Percentiles rank a stretch among this genome's conserved stretches.
phyloP scores from a whole-genome alignment of 2,329 filamentous ascomycete species.

The Cladosporium sp. region DNA sequence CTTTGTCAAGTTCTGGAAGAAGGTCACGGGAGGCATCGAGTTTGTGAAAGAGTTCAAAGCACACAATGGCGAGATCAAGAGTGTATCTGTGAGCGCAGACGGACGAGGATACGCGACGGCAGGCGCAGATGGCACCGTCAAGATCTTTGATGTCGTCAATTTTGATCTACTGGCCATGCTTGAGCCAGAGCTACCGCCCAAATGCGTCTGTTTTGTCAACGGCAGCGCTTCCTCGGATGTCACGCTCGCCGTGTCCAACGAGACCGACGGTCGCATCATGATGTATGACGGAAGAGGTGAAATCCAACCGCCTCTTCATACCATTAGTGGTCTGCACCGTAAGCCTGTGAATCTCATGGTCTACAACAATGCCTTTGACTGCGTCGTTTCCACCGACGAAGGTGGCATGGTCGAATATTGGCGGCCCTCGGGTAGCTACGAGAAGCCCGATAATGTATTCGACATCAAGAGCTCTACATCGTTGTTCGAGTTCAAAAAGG shows the following conservation, averaged over 20 bases:
- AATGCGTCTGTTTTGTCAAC: slow-evolving; percentile 88
- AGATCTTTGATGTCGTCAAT: slow-evolving; percentile 65
- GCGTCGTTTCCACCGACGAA: slow-evolving; percentile 83
- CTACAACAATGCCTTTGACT: slow-evolving; percentile 84
- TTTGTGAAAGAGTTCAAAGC: slow-evolving; percentile 98
- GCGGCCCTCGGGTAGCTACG: slow-evolving; percentile 71
- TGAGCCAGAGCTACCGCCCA: slow-evolving; percentile 66
- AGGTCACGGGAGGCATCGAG: slow-evolving; percentile 75
- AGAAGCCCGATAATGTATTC: slow-evolving; percentile 89
- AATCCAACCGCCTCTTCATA: slow-evolving; percentile 67
- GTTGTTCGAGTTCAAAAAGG: slow-evolving; percentile 93
- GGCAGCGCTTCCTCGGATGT: slow-evolving; percentile 80
- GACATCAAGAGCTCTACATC: slow-evolving; percentile 89
- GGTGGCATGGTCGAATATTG: slow-evolving; percentile 96
- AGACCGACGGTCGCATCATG: slow-evolving; percentile 63
- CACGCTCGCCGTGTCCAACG: slow-evolving; percentile 74
- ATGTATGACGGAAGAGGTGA: slow-evolving; percentile 90
- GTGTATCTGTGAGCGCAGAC: slow-evolving; percentile 79
- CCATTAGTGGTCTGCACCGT: slow-evolving; percentile 71
- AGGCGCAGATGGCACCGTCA: slow-evolving; percentile 70
- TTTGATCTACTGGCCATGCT: slow-evolving; percentile 75
- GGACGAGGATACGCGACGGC: slow-evolving; percentile 90
- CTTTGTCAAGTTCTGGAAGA: slow-evolving; percentile 99
- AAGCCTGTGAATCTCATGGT: slow-evolving; percentile 76
- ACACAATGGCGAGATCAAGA: slow-evolving; percentile 76